Evolutionary conservation across 1,139 yeast species (phyloP).

Genomic region (Saccharomyces uvarum): DNA sequence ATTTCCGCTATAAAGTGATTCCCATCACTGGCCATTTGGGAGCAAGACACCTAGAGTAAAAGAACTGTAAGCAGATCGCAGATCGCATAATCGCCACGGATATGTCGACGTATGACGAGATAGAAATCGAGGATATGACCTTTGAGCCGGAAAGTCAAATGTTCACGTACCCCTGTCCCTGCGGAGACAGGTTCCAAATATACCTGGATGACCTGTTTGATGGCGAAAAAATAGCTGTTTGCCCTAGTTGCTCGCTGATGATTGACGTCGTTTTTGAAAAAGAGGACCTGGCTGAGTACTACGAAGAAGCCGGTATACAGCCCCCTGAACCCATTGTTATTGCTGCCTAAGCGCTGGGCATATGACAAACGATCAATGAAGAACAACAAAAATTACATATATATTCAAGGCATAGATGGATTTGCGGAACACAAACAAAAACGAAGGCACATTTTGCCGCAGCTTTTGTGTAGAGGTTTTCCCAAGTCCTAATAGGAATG

Average conservation of each 20-base stretch:
- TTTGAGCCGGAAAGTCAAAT: slow-evolving; percentile 73
- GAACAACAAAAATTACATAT: neutral
- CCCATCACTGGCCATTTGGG: neutral
- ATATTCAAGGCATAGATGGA: neutral
- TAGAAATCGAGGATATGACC: slow-evolving; percentile 94
- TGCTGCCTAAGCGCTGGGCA: slow-evolving; percentile 7
- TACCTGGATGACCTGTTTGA: slow-evolving; percentile 76
- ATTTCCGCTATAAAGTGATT: neutral
- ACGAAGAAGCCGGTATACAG: slow-evolving; percentile 30
- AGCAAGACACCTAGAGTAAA: neutral
- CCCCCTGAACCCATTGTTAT: slow-evolving; percentile 27
- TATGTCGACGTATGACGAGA: slow-evolving; percentile 74
- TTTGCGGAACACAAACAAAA: neutral
- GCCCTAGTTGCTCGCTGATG: slow-evolving; percentile 94
- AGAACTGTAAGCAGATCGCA: neutral
- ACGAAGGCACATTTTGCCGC: neutral
- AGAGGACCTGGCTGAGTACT: slow-evolving; percentile 41
- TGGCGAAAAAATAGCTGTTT: slow-evolving; percentile 90
- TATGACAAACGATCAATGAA: neutral
- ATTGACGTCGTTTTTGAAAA: slow-evolving; percentile 81
- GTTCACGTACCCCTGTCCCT: slow-evolving; percentile 95
- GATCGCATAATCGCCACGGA: neutral
- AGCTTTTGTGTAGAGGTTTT: neutral
- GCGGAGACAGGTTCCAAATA: slow-evolving; percentile 92
- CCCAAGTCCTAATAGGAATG: neutral